phyloP scores from a whole-genome alignment of 805 yeast genomes.

The Spathaspora boniae region DNA sequence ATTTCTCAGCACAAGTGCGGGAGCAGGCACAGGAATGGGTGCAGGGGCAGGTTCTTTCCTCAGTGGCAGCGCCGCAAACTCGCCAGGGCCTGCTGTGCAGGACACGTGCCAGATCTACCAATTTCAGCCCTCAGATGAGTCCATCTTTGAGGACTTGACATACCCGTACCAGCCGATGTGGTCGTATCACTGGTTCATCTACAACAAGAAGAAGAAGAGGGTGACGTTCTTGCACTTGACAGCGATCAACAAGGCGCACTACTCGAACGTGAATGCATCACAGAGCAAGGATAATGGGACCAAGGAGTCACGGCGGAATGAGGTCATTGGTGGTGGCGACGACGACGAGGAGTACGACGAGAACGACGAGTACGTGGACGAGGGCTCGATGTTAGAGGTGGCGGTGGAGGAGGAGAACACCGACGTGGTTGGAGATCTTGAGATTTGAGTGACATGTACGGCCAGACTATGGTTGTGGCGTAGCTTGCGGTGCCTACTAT shows the following conservation, averaged over 20 bases:
- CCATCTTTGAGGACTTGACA: constrained; percentile 58
- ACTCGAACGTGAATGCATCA: constrained; percentile 26
- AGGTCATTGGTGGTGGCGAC: constrained; percentile 14
- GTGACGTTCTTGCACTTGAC: constrained; percentile 82
- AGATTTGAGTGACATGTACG: constrained; percentile 18
- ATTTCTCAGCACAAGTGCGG: constrained; percentile 4
- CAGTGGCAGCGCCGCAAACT: constrained; percentile 16
- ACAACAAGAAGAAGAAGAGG: constrained; percentile 86
- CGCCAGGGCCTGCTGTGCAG: constrained; percentile 6
- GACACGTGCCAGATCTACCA: constrained; percentile 61
- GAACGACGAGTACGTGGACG: constrained; percentile 22
- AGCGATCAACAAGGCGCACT: constrained; percentile 40
- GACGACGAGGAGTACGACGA: constrained; percentile 24
- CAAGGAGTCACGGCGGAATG: constrained; percentile 11
- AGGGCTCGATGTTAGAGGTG: constrained; percentile 19
- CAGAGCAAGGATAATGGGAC: constrained; percentile 9
- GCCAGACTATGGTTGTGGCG: too few species aligned
- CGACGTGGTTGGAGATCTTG: constrained; percentile 38
- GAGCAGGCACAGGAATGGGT: too few species aligned
- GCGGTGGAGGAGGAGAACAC: constrained; percentile 20
- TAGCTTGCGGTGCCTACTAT: too few species aligned
- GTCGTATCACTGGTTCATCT: constrained; percentile 87
- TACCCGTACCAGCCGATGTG: constrained; percentile 52
- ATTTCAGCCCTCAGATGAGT: constrained; percentile 56
- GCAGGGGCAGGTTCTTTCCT: constrained; percentile 7